phyloP scores from a whole-genome alignment of 257 asterid genomes.

The Solanum sparsipilum region DNA sequence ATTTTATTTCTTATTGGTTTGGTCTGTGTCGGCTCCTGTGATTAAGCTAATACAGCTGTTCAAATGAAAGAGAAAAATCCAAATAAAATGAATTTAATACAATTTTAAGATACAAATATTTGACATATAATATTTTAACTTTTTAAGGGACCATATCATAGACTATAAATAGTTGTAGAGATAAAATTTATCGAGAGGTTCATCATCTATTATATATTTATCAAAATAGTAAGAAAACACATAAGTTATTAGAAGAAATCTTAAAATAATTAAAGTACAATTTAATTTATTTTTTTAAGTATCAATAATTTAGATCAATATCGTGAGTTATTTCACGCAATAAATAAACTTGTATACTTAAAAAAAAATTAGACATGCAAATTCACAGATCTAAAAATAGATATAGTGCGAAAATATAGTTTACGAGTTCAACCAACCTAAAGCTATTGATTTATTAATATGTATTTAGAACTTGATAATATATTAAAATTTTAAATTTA shows the following conservation, averaged over 20 bases:
- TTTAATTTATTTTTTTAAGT: too few relatives aligned
- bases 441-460: too few relatives aligned
- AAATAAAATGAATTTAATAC: background rate
- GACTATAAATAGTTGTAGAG: background rate
- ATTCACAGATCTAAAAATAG: too few relatives aligned
- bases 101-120: background rate
- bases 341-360: too few relatives aligned
- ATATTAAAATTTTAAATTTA: too few relatives aligned
- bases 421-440: background rate
- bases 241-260: too few relatives aligned
- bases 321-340: too few relatives aligned
- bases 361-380: too few relatives aligned
- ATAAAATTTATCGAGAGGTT: background rate
- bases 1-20: background rate
- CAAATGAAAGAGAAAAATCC: background rate
- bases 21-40: background rate
- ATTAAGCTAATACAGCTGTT: background rate
- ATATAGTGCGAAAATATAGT: too few relatives aligned
- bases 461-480: too few relatives aligned
- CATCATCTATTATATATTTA: background rate
- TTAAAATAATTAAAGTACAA: too few relatives aligned
- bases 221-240: background rate
- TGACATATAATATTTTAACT: background rate
- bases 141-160: background rate
- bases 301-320: too few relatives aligned